phyloP scores from a whole-genome alignment of 441 rosid genomes.

The Breynia disticha region DNA sequence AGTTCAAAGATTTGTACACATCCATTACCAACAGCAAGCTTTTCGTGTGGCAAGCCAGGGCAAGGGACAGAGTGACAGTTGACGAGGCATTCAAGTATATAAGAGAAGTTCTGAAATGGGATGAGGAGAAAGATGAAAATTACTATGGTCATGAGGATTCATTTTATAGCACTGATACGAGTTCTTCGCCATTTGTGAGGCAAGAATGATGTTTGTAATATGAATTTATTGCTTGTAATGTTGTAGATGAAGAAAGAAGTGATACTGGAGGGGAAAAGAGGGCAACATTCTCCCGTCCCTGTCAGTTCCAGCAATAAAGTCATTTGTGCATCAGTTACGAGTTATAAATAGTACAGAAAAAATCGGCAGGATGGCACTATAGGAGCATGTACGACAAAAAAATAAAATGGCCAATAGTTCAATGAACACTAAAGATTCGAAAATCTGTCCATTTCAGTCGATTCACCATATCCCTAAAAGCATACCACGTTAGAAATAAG shows the following conservation, averaged over 20 bases:
- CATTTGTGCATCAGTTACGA: too few relatives aligned
- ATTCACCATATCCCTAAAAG: too few relatives aligned
- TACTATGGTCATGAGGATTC: constrained; percentile 55
- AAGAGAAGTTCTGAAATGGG: constrained; percentile 90
- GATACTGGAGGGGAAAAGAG: too few relatives aligned
- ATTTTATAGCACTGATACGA: constrained; percentile 44
- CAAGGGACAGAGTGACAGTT: constrained; percentile 50
- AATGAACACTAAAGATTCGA: too few relatives aligned
- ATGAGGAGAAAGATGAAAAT: constrained; percentile 47
- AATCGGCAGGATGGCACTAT: too few relatives aligned
- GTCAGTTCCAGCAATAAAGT: too few relatives aligned
- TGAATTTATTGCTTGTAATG: not conserved
- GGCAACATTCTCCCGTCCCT: too few relatives aligned
- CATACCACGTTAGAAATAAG: too few relatives aligned
- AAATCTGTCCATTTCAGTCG: too few relatives aligned
- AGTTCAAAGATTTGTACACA: constrained; percentile 73
- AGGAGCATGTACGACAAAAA: too few relatives aligned
- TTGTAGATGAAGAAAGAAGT: too few relatives aligned
- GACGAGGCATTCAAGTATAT: constrained; percentile 82
- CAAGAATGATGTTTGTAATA: constrained; percentile 17
- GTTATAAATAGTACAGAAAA: too few relatives aligned
- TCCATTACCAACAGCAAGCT: constrained; percentile 58
- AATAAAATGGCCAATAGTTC: constrained; percentile 4
- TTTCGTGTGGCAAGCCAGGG: constrained; percentile 70
- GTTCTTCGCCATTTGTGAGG: constrained; percentile 33